Evolutionary conservation across 768 basidiomycete species (phyloP).

Genomic region (Tylopilus plumbeoviolaceoides): DNA sequence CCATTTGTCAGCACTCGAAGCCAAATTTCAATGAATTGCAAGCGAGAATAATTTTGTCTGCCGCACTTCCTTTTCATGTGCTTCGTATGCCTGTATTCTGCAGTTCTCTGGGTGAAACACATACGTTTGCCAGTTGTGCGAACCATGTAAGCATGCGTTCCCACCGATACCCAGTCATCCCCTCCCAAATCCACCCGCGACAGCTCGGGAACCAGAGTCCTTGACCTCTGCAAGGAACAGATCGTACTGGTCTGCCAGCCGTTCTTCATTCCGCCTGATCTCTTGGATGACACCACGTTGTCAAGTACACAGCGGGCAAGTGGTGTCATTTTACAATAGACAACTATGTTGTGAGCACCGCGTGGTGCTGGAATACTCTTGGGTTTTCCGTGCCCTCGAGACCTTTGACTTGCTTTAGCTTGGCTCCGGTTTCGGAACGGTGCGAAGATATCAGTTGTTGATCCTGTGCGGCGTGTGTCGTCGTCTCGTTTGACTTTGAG

Average conservation of each 20-base stretch:
- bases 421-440: constrained; percentile 74
- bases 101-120: background rate
- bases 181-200: constrained; percentile 66
- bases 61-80: background rate
- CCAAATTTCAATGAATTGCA: constrained; percentile 50
- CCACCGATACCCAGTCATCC: constrained; percentile 44
- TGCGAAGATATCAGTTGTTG: constrained; percentile 82
- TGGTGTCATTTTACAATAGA: constrained; percentile 81
- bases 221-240: constrained; percentile 74
- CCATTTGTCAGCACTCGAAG: constrained; percentile 27
- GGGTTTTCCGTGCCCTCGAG: constrained; percentile 76
- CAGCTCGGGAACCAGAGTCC: constrained; percentile 63
- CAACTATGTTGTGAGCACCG: constrained; percentile 89
- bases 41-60: constrained; percentile 32
- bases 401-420: constrained; percentile 76
- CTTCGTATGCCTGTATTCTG: background rate
- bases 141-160: background rate
- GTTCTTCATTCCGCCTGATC: constrained; percentile 81
- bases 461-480: constrained; percentile 51
- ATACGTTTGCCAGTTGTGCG: background rate
- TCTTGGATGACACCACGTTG: constrained; percentile 88
- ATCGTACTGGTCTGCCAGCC: constrained; percentile 78
- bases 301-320: constrained; percentile 86
- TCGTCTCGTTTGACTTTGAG: background rate
- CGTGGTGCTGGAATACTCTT: constrained; percentile 89